Conservation (phyloP, 139 green algal species). For the Edaphochlamys debaryana region DNA sequence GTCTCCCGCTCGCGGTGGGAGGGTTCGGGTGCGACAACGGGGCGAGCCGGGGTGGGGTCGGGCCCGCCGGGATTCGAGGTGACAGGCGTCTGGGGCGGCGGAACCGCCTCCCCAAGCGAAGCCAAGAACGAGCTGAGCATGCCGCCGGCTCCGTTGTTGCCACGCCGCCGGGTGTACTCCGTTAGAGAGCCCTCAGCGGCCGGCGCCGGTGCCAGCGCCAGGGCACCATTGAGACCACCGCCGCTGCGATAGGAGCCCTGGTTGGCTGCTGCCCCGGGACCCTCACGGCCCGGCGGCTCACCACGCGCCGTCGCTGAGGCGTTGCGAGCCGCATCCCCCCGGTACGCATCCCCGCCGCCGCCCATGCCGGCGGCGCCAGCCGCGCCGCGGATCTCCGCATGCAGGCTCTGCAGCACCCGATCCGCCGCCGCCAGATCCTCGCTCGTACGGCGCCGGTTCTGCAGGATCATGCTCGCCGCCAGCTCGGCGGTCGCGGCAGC, state of each 20-base stretch:
- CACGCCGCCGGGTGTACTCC: too few species aligned
- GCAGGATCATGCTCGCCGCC: slow-evolving; percentile 19
- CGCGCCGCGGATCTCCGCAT: not conserved
- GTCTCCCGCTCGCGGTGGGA: too few species aligned
- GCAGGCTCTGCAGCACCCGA: not conserved
- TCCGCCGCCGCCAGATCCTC: slow-evolving; percentile 10
- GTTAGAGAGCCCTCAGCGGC: too few species aligned
- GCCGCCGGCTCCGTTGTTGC: not conserved
- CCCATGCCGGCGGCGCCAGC: not conserved
- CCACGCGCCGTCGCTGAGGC: too few species aligned
- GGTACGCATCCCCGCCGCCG: too few species aligned
- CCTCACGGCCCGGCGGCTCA: too few species aligned
- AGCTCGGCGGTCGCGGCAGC: not conserved
- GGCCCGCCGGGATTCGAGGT: not conserved
- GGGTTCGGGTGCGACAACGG: not conserved
- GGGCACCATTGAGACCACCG: too few species aligned
- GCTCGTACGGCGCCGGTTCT: not conserved
- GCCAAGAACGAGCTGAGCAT: slow-evolving; percentile 30
- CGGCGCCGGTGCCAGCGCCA: too few species aligned
- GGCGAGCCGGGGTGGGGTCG: not conserved
- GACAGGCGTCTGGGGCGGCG: slow-evolving; percentile 15
- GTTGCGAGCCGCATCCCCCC: too few species aligned
- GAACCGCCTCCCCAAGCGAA: not conserved
- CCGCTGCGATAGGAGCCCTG: too few species aligned
- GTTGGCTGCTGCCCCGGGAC: too few species aligned